phyloP scores from a whole-genome alignment of 768 basidiomycete genomes.

The Termitomyces heimii region DNA sequence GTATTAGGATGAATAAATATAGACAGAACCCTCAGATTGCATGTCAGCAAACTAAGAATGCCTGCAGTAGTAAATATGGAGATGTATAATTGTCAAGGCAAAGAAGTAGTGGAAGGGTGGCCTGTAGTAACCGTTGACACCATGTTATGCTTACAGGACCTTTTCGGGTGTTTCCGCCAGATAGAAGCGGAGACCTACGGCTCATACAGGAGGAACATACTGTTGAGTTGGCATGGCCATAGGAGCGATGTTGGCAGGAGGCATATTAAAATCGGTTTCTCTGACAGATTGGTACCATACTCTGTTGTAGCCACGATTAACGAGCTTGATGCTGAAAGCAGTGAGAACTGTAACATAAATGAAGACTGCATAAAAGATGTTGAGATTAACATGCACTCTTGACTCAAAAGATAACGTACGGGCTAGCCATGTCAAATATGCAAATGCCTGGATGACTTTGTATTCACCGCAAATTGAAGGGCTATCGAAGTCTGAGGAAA shows the following conservation, averaged over 20 bases:
- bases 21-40: no score
- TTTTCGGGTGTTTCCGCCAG: background rate
- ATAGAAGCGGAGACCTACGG: background rate
- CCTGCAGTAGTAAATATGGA: no score
- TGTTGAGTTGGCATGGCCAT: slow-evolving; percentile 3
- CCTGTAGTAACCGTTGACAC: no score
- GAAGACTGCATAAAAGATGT: slow-evolving; percentile 23
- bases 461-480: slow-evolving; percentile 29
- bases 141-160: background rate
- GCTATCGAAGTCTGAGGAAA: background rate
- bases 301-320: slow-evolving; percentile 24
- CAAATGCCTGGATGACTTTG: slow-evolving; percentile 35
- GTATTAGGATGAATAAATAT: no score
- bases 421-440: slow-evolving; percentile 36
- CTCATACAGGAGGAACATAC: background rate
- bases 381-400: background rate
- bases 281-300: slow-evolving; percentile 31
- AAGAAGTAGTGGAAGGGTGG: no score
- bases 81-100: no score
- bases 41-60: no score
- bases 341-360: slow-evolving; percentile 25
- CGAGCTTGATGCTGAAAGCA: slow-evolving; percentile 21
- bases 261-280: slow-evolving; percentile 25
- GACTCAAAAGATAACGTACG: slow-evolving; percentile 23
- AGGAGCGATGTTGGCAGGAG: background rate